These are phyloP conservation scores for Zygoascus sp. DNA, from an alignment of 1,139 yeast species.

Conservation along the genomic window DNA sequence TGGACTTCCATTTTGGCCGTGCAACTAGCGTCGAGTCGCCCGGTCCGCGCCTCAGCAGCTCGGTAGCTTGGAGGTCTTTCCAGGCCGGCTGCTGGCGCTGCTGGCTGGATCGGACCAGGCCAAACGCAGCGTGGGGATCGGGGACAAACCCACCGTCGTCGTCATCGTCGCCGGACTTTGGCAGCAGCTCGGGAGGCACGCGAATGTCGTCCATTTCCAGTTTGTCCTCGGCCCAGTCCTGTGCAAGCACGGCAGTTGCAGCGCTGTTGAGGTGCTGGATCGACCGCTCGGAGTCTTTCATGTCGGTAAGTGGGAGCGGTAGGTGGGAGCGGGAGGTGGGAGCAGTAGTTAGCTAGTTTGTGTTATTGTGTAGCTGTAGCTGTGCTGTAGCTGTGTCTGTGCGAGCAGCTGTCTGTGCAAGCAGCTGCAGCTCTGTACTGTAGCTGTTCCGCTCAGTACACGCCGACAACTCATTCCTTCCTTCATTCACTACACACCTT, in stretches of 20 bases:
- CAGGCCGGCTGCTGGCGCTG: conserved; percentile 30
- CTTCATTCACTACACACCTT: too few relatives aligned
- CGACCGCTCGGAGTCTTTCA: conserved; percentile 36
- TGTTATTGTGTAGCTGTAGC: too few relatives aligned
- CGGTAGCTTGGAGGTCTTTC: conserved; percentile 33
- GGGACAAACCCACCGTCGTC: conserved; percentile 31
- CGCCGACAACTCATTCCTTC: too few relatives aligned
- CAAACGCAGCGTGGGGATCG: conserved; percentile 30
- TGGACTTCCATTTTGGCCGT: conserved; percentile 10
- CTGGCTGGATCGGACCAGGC: conserved; percentile 21
- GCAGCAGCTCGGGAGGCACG: conserved; percentile 33
- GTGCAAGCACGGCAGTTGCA: conserved; percentile 30
- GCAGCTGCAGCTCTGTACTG: too few relatives aligned
- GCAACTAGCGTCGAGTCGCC: conserved; percentile 18
- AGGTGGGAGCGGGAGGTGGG: too few relatives aligned
- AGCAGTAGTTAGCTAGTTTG: too few relatives aligned
- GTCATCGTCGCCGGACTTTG: conserved; percentile 36
- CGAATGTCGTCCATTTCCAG: conserved; percentile 35
- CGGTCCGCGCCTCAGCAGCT: conserved; percentile 24
- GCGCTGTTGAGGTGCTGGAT: conserved; percentile 34
- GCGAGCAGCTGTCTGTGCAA: too few relatives aligned
- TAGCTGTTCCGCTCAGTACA: too few relatives aligned
- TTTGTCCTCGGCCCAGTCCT: conserved; percentile 35
- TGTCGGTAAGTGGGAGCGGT: not conserved
- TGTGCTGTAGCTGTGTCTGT: too few relatives aligned